These are phyloP conservation scores for Pulicaria dysenterica DNA, from an alignment of 129 eudicot genomes.

Conservation along the genomic window DNA sequence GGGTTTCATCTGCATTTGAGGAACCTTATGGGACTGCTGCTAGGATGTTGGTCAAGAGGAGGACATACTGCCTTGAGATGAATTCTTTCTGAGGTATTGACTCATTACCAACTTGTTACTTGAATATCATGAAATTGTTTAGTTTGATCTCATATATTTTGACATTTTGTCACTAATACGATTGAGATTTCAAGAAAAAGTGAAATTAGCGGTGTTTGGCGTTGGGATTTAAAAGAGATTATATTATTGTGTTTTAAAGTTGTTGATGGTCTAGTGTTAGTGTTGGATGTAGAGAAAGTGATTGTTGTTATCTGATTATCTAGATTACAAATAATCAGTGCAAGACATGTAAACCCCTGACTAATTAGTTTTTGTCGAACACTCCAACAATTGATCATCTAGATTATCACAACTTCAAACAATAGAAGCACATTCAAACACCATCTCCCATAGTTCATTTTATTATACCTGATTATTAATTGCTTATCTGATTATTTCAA, in stretches of 20 bases:
- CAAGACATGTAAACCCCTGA: neutral
- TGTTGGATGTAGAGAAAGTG: neutral
- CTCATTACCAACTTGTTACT: neutral
- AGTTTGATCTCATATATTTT: neutral
- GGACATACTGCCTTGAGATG: slow-evolving; percentile 94
- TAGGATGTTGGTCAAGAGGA: slow-evolving; percentile 83
- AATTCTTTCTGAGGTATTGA: slow-evolving; percentile 59
- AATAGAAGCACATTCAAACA: neutral
- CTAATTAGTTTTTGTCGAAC: neutral
- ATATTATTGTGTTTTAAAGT: too few relatives aligned
- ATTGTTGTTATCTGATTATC: neutral
- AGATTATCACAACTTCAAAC: neutral
- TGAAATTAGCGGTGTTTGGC: neutral
- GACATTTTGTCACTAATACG: neutral
- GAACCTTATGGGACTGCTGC: slow-evolving; percentile 92
- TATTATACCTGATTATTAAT: neutral
- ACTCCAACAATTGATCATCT: neutral
- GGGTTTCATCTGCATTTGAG: slow-evolving; percentile 87
- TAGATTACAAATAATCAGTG: neutral
- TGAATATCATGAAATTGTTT: neutral
- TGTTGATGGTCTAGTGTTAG: slow-evolving; percentile 1
- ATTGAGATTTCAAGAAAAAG: neutral
- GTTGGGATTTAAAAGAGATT: too few relatives aligned
- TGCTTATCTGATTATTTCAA: neutral
- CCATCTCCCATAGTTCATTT: neutral